Percentiles rank a stretch among this genome's conserved stretches.
These are phyloP conservation scores for Epichloe aotearoae DNA, from an alignment of 2,329 filamentous ascomycete genomes.

Conservation along the genomic window DNA sequence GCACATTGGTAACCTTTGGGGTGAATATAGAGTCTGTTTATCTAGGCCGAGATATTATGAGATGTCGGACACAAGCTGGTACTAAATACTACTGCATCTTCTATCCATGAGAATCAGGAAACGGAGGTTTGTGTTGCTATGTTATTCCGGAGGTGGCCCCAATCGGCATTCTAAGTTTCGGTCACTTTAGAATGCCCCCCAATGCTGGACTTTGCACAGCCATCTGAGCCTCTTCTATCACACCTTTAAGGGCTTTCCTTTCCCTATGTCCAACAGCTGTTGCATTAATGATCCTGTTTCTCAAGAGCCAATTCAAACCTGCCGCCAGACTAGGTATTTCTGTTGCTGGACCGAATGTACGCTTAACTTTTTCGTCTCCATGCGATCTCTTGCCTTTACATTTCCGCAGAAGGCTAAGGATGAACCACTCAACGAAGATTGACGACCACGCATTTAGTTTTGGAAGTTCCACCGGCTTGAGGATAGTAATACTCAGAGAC, in stretches of 20 bases:
- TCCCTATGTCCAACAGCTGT: constrained; percentile 37
- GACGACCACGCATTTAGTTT: constrained; percentile 65
- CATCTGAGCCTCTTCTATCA: constrained; percentile 20
- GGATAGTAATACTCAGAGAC: constrained; percentile 31
- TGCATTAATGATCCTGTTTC: constrained; percentile 58
- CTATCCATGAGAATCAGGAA: too few species aligned
- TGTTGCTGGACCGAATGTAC: constrained; percentile 52
- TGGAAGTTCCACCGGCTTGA: constrained; percentile 64
- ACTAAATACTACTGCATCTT: too few species aligned
- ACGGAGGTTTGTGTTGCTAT: too few species aligned
- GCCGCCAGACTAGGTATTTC: constrained; percentile 55
- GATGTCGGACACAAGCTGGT: too few species aligned
- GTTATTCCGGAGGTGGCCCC: too few species aligned
- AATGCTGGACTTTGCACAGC: constrained; percentile 10
- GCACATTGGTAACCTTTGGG: too few species aligned
- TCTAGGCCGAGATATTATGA: too few species aligned
- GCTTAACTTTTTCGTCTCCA: constrained; percentile 46
- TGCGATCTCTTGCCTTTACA: constrained; percentile 33
- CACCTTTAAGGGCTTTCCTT: constrained; percentile 27
- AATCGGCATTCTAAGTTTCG: too few species aligned
- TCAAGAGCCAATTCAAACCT: constrained; percentile 68
- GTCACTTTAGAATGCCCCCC: too few species aligned
- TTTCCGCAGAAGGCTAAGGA: constrained; percentile 62
- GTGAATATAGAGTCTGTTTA: too few species aligned
- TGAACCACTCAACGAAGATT: constrained; percentile 66